Evolutionary conservation across 345 rosid species (phyloP), one percentile per base, ranked within the genome.

Genomic region (Citrus sp.): DNA sequence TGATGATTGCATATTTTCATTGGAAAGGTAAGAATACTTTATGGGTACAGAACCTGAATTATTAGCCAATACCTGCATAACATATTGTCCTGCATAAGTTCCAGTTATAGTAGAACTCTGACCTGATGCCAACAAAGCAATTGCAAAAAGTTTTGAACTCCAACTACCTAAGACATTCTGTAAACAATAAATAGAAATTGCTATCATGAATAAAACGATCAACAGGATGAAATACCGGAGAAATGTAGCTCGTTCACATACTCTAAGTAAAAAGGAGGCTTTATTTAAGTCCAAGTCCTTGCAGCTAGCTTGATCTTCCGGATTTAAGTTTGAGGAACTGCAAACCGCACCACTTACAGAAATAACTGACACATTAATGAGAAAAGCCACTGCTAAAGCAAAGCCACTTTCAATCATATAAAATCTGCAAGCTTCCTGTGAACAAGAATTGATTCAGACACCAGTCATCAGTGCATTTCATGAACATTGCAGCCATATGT

Each of bases 101-200:
- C 99, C 99, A 1, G 99, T 95, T 77, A 95, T 93, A 6, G 99
- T 95, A 32, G 99, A 95, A 84, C 99, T 95, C 82, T 94, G 99
- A 63, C 99, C 99, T 0, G 98, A 95, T 67, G 97, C 98, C 76
- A 95, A 90, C 80, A 95, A 86, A 9, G 98, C 99, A 70, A 95
- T 72, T 22, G 95, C 98, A 69, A 96, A 96, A 75, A 94, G 87
- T 83, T 94, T 96, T 61, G 99, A 96, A 80, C 98, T 96, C 99
- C 99, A 96, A 54, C 85, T 88, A 40, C 99, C 99, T 69, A 96
- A 81, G 61, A 96, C 99, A 87, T 96, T 94, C 97, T 95, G 90
- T 67, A 78, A 87, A 70, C 49, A 40, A 79, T 55, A 82, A 14
- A 35, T 30, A 70, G 16, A 70, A 21, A 58, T 1, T 25, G 34